A percentile compares a stretch with the other conserved stretches of the same genome.
These are phyloP conservation scores for Kluyveromyces aestuarii DNA, from an alignment of 805 yeast species.

Conservation along the genomic window DNA sequence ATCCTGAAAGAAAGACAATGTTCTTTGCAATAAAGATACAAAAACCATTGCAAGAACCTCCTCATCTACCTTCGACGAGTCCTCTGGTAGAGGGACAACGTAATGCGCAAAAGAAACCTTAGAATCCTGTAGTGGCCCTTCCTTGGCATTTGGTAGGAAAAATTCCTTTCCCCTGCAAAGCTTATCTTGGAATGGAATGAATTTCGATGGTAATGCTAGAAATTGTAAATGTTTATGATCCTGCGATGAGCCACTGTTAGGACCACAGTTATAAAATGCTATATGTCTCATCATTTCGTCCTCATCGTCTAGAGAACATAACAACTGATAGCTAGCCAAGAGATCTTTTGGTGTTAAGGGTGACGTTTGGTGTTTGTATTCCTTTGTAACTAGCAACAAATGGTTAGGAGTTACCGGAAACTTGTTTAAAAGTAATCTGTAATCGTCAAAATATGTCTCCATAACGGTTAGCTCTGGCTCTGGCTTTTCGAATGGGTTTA, in stretches of 20 bases:
- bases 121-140: conserved; percentile 54
- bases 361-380: conserved; percentile 60
- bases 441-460: conserved; percentile 38
- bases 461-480: conserved; percentile 65
- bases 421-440: conserved; percentile 71
- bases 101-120: conserved; percentile 74
- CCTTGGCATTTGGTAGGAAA: conserved; percentile 44
- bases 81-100: conserved; percentile 52
- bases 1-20: conserved; percentile 57
- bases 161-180: conserved; percentile 35
- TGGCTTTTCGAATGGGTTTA: conserved; percentile 73
- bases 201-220: conserved; percentile 55
- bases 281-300: conserved; percentile 44
- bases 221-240: conserved; percentile 90
- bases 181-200: conserved; percentile 48
- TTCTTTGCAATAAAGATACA: conserved; percentile 61
- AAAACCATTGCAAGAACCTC: conserved; percentile 61
- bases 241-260: conserved; percentile 87
- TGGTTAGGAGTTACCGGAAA: conserved; percentile 79
- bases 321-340: conserved; percentile 43
- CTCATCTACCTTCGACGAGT: conserved; percentile 37
- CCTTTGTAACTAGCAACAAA: conserved; percentile 66
- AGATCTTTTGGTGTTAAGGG: conserved; percentile 70
- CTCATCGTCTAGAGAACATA: conserved; percentile 38
- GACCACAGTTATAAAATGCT: conserved; percentile 86